A percentile compares a stretch with the other conserved stretches of the same genome.
phyloP scores from a whole-genome alignment of 306 rosid genomes.

The Dalbergia oliveri region DNA sequence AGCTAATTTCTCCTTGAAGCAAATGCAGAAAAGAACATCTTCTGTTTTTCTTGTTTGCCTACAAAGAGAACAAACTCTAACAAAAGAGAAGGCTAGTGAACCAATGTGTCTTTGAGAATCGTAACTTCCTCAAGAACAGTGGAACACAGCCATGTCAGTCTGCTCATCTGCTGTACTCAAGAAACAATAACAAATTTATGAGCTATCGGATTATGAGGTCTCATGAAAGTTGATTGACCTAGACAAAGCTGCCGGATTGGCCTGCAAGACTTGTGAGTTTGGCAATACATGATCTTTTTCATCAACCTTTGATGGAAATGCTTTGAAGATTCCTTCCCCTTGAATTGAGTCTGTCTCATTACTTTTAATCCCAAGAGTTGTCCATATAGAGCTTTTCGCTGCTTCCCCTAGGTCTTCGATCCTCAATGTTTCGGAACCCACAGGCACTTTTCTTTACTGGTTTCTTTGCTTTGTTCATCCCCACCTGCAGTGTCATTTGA shows the following conservation, averaged over 20 bases:
- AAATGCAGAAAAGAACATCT: slow-evolving; percentile 35
- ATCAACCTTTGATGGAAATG: slow-evolving; percentile 59
- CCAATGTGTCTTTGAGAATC: slow-evolving; percentile 4
- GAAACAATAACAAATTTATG: slow-evolving; percentile 13
- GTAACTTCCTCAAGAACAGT: slow-evolving; percentile 35
- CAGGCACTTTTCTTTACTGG: slow-evolving; percentile 47
- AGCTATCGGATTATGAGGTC: slow-evolving; percentile 46
- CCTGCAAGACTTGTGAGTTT: slow-evolving; percentile 62
- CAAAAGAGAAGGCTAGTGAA: slow-evolving; percentile 14
- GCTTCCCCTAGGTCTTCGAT: slow-evolving; percentile 72
- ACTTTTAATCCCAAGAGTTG: slow-evolving; percentile 64
- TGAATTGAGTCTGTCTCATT: slow-evolving; percentile 53
- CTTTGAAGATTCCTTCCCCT: slow-evolving; percentile 56
- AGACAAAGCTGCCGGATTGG: slow-evolving; percentile 89
- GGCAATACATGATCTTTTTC: slow-evolving; percentile 49
- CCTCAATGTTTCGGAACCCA: slow-evolving; percentile 72
- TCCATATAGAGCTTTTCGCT: slow-evolving; percentile 68
- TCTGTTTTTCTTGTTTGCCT: slow-evolving; percentile 14
- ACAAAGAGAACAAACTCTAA: slow-evolving; percentile 29
- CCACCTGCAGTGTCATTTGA: slow-evolving; percentile 43
- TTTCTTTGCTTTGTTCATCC: slow-evolving; percentile 48
- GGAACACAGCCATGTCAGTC: slow-evolving; percentile 6
- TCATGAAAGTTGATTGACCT: slow-evolving; percentile 79
- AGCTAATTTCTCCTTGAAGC: slow-evolving; percentile 12
- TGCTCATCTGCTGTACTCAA: slow-evolving; percentile 39